A percentile compares a stretch with the other conserved stretches of the same genome.
These are phyloP conservation scores for Boletus patriciae DNA, from an alignment of 768 basidiomycete species.

Conservation along the genomic window DNA sequence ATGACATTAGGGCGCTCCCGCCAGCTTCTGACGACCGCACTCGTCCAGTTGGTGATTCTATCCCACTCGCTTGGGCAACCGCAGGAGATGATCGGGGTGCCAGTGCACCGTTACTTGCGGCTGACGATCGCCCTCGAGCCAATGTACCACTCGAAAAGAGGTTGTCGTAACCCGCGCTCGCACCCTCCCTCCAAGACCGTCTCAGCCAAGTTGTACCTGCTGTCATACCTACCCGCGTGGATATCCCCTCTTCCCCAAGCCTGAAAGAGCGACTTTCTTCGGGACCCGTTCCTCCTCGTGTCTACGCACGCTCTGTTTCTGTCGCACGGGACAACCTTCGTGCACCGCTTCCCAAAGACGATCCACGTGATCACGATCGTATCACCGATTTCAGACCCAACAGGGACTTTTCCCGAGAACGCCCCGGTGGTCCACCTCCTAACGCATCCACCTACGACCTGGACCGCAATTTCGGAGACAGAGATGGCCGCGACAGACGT, in stretches of 20 bases:
- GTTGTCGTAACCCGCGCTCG: slow-evolving; percentile 34
- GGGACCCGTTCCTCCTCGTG: slow-evolving; percentile 14
- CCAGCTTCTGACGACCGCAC: slow-evolving; percentile 24
- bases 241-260: slow-evolving; percentile 33
- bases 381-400: slow-evolving; percentile 23
- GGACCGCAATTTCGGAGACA: slow-evolving; percentile 37
- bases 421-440: slow-evolving; percentile 19
- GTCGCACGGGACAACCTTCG: slow-evolving; percentile 13
- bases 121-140: slow-evolving; percentile 30
- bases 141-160: slow-evolving; percentile 40
- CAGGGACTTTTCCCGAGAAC: slow-evolving; percentile 39
- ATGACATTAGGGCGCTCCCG: slow-evolving; percentile 18
- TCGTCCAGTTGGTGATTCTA: slow-evolving; percentile 18
- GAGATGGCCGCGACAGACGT: slow-evolving; percentile 35
- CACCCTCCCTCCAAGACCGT: slow-evolving; percentile 40
- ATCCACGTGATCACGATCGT: slow-evolving; percentile 30
- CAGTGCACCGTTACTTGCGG: slow-evolving; percentile 15
- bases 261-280: slow-evolving; percentile 45
- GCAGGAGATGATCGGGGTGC: slow-evolving; percentile 32
- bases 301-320: too few relatives aligned
- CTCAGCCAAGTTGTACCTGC: slow-evolving; percentile 32
- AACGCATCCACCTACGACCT: slow-evolving; percentile 36
- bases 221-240: slow-evolving; percentile 19
- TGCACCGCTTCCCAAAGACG: slow-evolving; percentile 30
- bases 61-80: slow-evolving; percentile 13